A percentile compares a stretch with the other conserved stretches of the same genome.
Evolutionary conservation across 140 eudicot species (phyloP).

Genomic region (Erigeron philadelphicus): DNA sequence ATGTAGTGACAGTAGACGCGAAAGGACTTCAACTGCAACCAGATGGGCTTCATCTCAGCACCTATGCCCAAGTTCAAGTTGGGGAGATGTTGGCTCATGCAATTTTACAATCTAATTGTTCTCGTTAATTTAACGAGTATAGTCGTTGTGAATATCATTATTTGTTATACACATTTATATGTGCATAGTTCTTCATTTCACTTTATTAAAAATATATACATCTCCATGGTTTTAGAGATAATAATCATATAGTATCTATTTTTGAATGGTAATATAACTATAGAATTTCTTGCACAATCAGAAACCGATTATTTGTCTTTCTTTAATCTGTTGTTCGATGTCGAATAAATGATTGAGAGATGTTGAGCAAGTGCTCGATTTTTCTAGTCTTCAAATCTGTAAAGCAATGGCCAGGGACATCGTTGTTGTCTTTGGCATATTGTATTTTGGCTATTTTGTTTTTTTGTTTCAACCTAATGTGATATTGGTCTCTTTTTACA

Average conservation of each 20-base stretch:
- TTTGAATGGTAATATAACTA: too few relatives aligned
- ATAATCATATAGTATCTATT: not conserved
- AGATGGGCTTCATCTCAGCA: constrained; percentile 45
- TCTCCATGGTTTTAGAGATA: not conserved
- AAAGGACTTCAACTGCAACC: constrained; percentile 39
- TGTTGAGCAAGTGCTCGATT: too few relatives aligned
- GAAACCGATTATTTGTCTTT: too few relatives aligned
- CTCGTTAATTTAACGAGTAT: not conserved
- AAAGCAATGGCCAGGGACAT: too few relatives aligned
- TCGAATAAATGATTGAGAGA: too few relatives aligned
- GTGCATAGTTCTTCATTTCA: not conserved
- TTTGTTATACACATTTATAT: constrained; percentile 5
- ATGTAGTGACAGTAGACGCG: constrained; percentile 43
- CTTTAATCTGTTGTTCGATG: too few relatives aligned
- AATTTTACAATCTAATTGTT: constrained; percentile 22
- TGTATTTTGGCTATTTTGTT: too few relatives aligned
- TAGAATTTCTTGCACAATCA: too few relatives aligned
- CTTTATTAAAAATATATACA: not conserved
- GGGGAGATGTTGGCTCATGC: constrained; percentile 45
- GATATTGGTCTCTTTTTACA: too few relatives aligned
- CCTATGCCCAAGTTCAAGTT: constrained; percentile 40
- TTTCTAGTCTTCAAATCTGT: too few relatives aligned
- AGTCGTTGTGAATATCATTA: constrained; percentile 12
- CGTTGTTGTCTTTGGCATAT: too few relatives aligned
- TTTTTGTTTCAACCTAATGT: too few relatives aligned